Evolutionary conservation across 805 yeast species (phyloP).

Genomic region (Candida xiaguanensis): DNA sequence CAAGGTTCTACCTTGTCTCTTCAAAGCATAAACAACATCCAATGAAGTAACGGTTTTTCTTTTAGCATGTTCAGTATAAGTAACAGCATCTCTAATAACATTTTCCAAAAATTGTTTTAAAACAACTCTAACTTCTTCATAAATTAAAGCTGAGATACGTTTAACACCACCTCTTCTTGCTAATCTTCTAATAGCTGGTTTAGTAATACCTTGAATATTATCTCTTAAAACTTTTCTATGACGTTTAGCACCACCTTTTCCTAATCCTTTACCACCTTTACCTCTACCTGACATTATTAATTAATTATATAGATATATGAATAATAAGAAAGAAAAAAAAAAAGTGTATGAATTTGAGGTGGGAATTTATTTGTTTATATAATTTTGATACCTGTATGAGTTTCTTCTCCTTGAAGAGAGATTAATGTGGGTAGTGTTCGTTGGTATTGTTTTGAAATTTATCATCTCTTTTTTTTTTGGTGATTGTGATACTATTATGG

Average conservation of each 20-base stretch:
- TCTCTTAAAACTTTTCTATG: slow-evolving; percentile 99
- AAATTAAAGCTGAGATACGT: slow-evolving; percentile 98
- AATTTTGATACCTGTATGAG: background rate
- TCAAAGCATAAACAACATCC: slow-evolving; percentile 98
- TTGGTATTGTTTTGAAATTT: background rate
- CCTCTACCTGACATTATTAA: slow-evolving; percentile 93
- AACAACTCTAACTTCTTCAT: slow-evolving; percentile 98
- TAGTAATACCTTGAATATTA: slow-evolving; percentile 99
- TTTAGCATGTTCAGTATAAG: slow-evolving; percentile 99
- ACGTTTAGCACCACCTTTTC: slow-evolving; percentile 99
- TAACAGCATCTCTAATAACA: slow-evolving; percentile 98
- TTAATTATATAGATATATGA: slow-evolving; percentile 1
- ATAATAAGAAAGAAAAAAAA: slow-evolving; percentile 4
- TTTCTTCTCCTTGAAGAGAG: background rate
- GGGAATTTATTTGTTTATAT: slow-evolving; percentile 3
- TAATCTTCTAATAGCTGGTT: slow-evolving; percentile 99
- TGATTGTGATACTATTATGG: background rate
- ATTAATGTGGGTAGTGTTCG: no score
- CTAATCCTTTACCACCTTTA: slow-evolving; percentile 99
- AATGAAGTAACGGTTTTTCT: slow-evolving; percentile 99
- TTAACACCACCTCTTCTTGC: slow-evolving; percentile 99
- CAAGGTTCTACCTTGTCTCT: slow-evolving; percentile 99
- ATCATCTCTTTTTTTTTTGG: background rate
- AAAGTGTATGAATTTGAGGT: background rate
- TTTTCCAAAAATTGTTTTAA: slow-evolving; percentile 93